These are phyloP conservation scores for Lotmaria passim DNA, from an alignment of 208 protist species.

Conservation along the genomic window DNA sequence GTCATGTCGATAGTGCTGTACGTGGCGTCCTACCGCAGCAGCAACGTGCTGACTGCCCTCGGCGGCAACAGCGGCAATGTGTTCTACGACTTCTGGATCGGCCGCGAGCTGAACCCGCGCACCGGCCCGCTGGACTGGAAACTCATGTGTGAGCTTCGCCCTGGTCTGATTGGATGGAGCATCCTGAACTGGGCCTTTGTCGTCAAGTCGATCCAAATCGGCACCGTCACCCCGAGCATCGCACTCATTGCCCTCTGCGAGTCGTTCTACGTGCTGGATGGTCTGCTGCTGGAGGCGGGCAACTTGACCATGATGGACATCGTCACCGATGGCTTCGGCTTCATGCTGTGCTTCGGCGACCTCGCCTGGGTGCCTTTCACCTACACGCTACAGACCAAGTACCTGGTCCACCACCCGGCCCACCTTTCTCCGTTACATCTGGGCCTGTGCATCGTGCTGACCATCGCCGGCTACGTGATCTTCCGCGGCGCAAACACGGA, in stretches of 20 bases:
- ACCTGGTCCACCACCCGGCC: conserved; percentile 75
- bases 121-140: conserved; percentile 95
- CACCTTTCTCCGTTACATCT: conserved; percentile 50
- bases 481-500: conserved; percentile 88
- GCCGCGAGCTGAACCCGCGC: conserved; percentile 95
- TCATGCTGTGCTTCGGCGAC: conserved; percentile 96
- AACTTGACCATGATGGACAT: conserved; percentile 98
- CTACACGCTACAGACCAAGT: conserved; percentile 95
- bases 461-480: conserved; percentile 73
- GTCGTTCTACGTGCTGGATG: conserved; percentile 94
- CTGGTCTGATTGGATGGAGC: conserved; percentile 96
- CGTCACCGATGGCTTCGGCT: conserved; percentile 95
- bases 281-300: conserved; percentile 90
- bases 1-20: conserved; percentile 76
- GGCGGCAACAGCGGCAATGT: conserved; percentile 87
- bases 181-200: conserved; percentile 93
- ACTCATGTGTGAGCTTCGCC: conserved; percentile 95
- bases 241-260: conserved; percentile 88
- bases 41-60: conserved; percentile 63
- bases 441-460: conserved; percentile 43
- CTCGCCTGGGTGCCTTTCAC: conserved; percentile 95
- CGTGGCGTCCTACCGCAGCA: conserved; percentile 63
- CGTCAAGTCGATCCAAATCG: conserved; percentile 61
- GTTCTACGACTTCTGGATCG: conserved; percentile 96
- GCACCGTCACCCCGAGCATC: conserved; percentile 85